Percentiles rank a stretch among this genome's conserved stretches.
Conservation (phyloP, 2,329 filamentous ascomycete genomes). For the Aphanoascus verrucosus region DNA sequence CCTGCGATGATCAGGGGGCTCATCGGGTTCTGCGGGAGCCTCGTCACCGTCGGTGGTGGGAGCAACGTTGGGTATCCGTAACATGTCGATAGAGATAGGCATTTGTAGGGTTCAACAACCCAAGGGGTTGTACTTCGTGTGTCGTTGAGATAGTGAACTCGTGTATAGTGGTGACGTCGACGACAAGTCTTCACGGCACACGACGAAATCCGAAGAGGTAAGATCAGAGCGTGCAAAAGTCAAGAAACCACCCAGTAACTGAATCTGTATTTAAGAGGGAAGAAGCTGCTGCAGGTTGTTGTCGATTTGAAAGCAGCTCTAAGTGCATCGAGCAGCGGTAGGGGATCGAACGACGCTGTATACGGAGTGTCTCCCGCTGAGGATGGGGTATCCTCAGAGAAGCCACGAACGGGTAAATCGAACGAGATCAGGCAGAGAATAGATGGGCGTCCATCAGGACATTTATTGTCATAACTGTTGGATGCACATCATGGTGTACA, state of each 20-base stretch:
- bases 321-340: neutral
- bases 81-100: conserved; percentile 28
- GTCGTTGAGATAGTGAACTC: conserved; percentile 1
- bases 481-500: conserved; percentile 26
- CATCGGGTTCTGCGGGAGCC: conserved; percentile 64
- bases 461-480: conserved; percentile 34
- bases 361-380: neutral
- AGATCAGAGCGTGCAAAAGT: neutral
- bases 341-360: neutral
- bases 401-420: neutral
- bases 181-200: neutral
- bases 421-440: conserved; percentile 16
- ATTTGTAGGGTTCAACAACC: neutral
- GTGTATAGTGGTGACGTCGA: neutral
- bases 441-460: conserved; percentile 28
- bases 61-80: conserved; percentile 33
- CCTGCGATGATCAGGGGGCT: conserved; percentile 59
- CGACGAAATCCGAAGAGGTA: neutral
- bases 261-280: neutral
- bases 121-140: neutral
- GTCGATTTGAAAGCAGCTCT: neutral
- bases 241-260: conserved; percentile 7
- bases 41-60: conserved; percentile 48
- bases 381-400: neutral
- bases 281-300: neutral